These are phyloP conservation scores for Rhododendron williamsianum DNA, from an alignment of 148 eudicot species.

Conservation along the genomic window DNA sequence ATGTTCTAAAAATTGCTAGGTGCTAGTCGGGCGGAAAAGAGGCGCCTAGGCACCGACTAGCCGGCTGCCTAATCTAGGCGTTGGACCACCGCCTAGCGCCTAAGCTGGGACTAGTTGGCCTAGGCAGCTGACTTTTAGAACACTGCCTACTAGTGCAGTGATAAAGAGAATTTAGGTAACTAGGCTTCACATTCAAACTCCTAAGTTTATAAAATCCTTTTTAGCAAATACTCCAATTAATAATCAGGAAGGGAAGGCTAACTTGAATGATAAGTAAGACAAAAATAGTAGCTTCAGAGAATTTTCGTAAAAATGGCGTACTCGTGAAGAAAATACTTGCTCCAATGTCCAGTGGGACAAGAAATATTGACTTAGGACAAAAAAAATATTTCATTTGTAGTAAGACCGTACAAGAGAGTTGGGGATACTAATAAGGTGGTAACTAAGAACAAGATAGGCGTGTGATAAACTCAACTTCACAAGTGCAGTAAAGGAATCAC, in stretches of 20 bases:
- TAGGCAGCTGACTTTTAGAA: too few relatives aligned
- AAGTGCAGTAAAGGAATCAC: conserved; percentile 1
- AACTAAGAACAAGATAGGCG: background rate
- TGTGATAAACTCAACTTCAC: background rate
- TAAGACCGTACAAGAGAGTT: background rate
- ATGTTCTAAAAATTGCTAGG: too few relatives aligned
- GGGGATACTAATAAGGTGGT: background rate
- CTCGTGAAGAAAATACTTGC: background rate
- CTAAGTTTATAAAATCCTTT: background rate
- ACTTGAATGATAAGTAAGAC: background rate
- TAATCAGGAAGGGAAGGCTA: background rate
- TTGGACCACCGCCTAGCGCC: too few relatives aligned
- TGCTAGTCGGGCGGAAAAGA: too few relatives aligned
- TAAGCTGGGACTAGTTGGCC: too few relatives aligned
- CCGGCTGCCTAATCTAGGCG: too few relatives aligned
- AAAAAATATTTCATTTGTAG: background rate
- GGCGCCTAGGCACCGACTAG: too few relatives aligned
- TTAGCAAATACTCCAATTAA: background rate
- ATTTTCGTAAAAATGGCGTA: background rate
- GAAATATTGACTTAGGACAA: background rate
- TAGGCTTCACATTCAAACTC: conserved; percentile 3
- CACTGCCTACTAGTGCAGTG: background rate
- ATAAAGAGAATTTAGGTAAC: background rate
- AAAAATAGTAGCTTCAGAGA: background rate
- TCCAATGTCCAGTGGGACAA: background rate